phyloP scores from a whole-genome alignment of 2,329 filamentous ascomycete species.

The Didymella pinodella region DNA sequence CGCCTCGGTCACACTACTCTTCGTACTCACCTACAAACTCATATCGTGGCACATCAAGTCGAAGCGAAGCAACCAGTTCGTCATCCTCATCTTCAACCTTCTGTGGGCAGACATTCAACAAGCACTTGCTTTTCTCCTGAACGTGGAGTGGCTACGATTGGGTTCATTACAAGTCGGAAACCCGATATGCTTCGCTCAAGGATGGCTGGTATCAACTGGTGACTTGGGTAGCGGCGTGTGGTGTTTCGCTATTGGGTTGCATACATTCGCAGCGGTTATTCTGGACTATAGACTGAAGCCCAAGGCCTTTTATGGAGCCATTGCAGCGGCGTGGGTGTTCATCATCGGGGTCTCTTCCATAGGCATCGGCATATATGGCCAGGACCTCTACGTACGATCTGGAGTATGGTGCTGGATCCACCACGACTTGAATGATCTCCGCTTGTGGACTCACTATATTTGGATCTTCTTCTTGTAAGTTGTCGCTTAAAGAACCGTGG shows the following conservation, averaged over 20 bases:
- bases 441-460: conserved; percentile 69
- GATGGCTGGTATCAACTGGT: conserved; percentile 73
- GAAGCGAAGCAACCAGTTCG: conserved; percentile 66
- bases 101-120: conserved; percentile 49
- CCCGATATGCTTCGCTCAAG: conserved; percentile 68
- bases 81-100: not conserved
- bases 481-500: too few relatives aligned
- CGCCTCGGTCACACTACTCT: conserved; percentile 54
- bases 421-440: conserved; percentile 60
- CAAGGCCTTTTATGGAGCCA: conserved; percentile 58
- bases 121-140: conserved; percentile 69
- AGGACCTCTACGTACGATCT: conserved; percentile 67
- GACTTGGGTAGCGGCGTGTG: conserved; percentile 73
- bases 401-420: conserved; percentile 75
- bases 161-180: conserved; percentile 64
- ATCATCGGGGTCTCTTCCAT: conserved; percentile 65
- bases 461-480: conserved; percentile 65
- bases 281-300: conserved; percentile 62
- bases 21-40: conserved; percentile 58
- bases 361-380: conserved; percentile 55
- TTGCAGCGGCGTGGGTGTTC: conserved; percentile 65
- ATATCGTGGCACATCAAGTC: conserved; percentile 50
- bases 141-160: conserved; percentile 64
- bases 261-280: conserved; percentile 71
- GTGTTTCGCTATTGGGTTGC: conserved; percentile 70